A percentile compares a stretch with the other conserved stretches of the same genome.
These are phyloP conservation scores for carrot (Daucus carota) DNA, from an alignment of 129 eudicot species.

Conservation along the genomic window DH1_v3.0 NC_030387.2:3746001-3746500, in stretches of 20 bases:
- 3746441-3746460: slow-evolving; percentile 37
- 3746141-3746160: slow-evolving; percentile 38
- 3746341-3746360: slow-evolving; percentile 70
- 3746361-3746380: slow-evolving; percentile 57
- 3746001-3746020: slow-evolving; percentile 23
- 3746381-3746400: slow-evolving; percentile 36
- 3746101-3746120: slow-evolving; percentile 34
- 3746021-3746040: slow-evolving; percentile 10
- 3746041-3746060: neutral
- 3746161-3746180: slow-evolving; percentile 55
- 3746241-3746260: slow-evolving; percentile 46
- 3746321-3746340: slow-evolving; percentile 39
- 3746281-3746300: slow-evolving; percentile 25
- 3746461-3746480: slow-evolving; percentile 40
- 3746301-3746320: slow-evolving; percentile 1
- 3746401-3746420: slow-evolving; percentile 34
- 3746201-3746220: slow-evolving; percentile 44
- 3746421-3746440: slow-evolving; percentile 48
- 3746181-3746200: slow-evolving; percentile 44
- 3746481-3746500: slow-evolving; percentile 51
- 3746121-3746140: slow-evolving; percentile 26
- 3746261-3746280: slow-evolving; percentile 34
- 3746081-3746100: slow-evolving; percentile 55
- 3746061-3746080: slow-evolving; percentile 27
- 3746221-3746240: slow-evolving; percentile 52